phyloP scores from a whole-genome alignment of 768 basidiomycete species.

The Multifurca ochricompacta region DNA sequence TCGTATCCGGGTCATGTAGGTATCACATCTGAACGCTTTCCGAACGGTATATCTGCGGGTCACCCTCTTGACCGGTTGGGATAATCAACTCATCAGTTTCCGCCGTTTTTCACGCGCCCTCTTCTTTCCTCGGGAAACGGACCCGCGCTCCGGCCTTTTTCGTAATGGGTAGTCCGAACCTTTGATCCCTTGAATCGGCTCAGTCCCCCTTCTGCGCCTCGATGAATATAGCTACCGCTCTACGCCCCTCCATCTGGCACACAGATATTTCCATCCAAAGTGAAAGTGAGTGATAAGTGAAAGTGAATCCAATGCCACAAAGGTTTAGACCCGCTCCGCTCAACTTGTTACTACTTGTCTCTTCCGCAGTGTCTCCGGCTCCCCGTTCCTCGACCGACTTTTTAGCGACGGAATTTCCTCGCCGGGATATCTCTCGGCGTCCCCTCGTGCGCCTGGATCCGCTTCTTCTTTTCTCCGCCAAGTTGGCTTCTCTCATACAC shows the following conservation, averaged over 20 bases:
- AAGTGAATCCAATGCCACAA: slow-evolving; percentile 10
- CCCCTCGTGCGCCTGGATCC: background rate
- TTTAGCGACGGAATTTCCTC: slow-evolving; percentile 6
- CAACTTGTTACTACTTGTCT: background rate
- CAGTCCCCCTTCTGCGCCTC: background rate
- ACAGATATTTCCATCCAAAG: background rate
- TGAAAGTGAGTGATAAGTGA: background rate
- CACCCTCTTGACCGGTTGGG: background rate
- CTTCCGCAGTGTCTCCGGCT: slow-evolving; percentile 3
- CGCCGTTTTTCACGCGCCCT: background rate
- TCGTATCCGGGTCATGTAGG: background rate
- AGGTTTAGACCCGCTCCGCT: background rate
- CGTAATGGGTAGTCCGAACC: slow-evolving; percentile 2
- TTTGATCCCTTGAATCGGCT: slow-evolving; percentile 1
- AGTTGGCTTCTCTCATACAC: background rate
- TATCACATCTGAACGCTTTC: slow-evolving; percentile 1
- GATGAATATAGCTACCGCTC: slow-evolving; percentile 3
- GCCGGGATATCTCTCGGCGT: background rate
- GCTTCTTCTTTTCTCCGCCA: background rate
- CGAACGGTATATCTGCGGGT: background rate
- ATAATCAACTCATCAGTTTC: background rate
- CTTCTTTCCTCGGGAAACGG: background rate
- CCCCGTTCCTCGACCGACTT: slow-evolving; percentile 6
- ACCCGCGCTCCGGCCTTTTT: slow-evolving; percentile 1
- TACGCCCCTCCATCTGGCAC: slow-evolving; percentile 5